A percentile compares a stretch with the other conserved stretches of the same genome.
These are phyloP conservation scores for Ormosia emarginata DNA, from an alignment of 306 rosid species.

Conservation along the genomic window DNA sequence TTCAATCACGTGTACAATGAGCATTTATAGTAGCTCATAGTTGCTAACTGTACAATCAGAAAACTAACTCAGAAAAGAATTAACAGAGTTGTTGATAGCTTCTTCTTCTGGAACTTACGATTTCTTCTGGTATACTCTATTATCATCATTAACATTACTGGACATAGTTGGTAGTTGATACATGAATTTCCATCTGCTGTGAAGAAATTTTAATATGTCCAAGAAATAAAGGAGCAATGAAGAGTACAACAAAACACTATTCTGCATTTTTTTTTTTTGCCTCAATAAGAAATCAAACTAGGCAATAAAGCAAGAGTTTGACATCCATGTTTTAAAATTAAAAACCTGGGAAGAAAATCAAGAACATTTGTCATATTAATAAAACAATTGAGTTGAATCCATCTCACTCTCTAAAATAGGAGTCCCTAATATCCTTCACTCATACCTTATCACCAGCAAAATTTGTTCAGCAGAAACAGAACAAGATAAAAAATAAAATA, in stretches of 20 bases:
- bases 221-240: neutral
- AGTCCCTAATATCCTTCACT: neutral
- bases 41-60: no score
- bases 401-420: neutral
- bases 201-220: neutral
- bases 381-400: neutral
- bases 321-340: neutral
- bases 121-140: no score
- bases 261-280: neutral
- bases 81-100: no score
- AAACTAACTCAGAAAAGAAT: no score
- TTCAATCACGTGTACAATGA: no score
- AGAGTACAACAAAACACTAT: neutral
- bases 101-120: no score
- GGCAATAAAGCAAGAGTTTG: neutral
- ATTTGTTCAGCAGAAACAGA: neutral
- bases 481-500: neutral
- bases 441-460: neutral
- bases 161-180: neutral
- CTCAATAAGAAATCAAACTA: neutral
- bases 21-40: no score
- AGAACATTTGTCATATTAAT: neutral
- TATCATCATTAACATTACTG: neutral
- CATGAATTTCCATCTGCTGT: neutral
- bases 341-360: neutral